Conservation (phyloP, 306 rosid genomes). For the Vicia villosa region DNA sequence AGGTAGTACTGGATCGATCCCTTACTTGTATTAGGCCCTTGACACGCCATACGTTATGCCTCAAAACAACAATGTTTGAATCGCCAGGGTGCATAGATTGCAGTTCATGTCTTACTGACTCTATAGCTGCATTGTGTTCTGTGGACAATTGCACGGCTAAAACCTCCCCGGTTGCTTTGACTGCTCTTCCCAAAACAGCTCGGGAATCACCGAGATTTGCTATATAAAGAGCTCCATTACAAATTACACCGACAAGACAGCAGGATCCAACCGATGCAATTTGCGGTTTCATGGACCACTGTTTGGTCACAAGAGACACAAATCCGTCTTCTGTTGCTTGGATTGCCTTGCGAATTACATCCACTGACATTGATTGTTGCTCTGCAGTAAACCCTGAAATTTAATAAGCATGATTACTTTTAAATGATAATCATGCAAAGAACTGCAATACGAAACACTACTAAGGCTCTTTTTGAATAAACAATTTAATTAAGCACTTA, state of each 20-base stretch:
- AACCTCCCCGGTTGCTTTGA: conserved; percentile 83
- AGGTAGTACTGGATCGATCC: neutral
- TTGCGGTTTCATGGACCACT: conserved; percentile 75
- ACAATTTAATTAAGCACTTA: neutral
- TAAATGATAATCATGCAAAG: neutral
- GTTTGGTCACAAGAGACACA: conserved; percentile 64
- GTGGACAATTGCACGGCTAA: conserved; percentile 73
- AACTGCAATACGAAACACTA: conserved; percentile 4
- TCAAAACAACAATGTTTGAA: conserved; percentile 78
- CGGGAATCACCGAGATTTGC: conserved; percentile 95
- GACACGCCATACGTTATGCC: conserved; percentile 95
- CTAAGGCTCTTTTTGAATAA: neutral
- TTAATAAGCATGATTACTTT: conserved; percentile 21
- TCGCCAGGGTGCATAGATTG: conserved; percentile 82
- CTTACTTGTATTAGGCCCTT: conserved; percentile 88
- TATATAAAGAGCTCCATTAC: conserved; percentile 66
- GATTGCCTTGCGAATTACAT: conserved; percentile 84
- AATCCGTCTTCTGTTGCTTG: conserved; percentile 95
- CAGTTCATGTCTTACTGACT: conserved; percentile 83
- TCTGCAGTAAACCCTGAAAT: conserved; percentile 74
- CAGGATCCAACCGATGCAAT: conserved; percentile 96
- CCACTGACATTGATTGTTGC: conserved; percentile 77
- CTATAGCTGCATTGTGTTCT: conserved; percentile 82
- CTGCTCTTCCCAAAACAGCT: conserved; percentile 82
- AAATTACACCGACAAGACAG: conserved; percentile 83